Percentiles rank a stretch among this genome's conserved stretches.
Evolutionary conservation across 2,329 filamentous ascomycete genomes (phyloP).

Genomic region (Gremmenia infestans): DNA sequence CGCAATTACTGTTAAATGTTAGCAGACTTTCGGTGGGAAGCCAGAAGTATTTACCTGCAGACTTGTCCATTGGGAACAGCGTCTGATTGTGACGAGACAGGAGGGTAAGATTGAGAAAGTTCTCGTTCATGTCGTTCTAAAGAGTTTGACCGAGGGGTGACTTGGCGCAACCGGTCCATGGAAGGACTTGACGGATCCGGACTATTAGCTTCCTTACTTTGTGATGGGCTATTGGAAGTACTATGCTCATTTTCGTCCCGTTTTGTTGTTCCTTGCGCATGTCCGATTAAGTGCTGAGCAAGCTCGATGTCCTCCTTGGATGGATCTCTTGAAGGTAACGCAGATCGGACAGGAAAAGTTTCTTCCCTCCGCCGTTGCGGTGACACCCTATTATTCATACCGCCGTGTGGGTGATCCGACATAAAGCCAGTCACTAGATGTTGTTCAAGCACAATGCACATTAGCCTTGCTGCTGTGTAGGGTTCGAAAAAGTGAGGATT

Average conservation of each 20-base stretch:
- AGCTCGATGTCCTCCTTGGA: conserved; percentile 25
- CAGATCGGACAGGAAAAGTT: conserved; percentile 17
- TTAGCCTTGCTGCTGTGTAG: background rate
- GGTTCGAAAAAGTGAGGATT: background rate
- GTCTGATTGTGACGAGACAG: conserved; percentile 8
- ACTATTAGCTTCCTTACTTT: conserved; percentile 12
- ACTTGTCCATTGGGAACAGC: conserved; percentile 53
- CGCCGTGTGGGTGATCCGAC: conserved; percentile 25
- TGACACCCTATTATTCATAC: conserved; percentile 22
- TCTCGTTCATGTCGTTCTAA: conserved; percentile 20
- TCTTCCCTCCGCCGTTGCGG: conserved; percentile 19
- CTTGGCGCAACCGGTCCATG: conserved; percentile 8
- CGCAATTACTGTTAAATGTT: conserved; percentile 70
- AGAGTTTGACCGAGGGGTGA: conserved; percentile 17
- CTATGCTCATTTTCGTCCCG: conserved; percentile 7
- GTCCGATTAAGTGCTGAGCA: conserved; percentile 21
- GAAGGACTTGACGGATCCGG: conserved; percentile 15
- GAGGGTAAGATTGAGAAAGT: conserved; percentile 13
- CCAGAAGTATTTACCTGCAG: conserved; percentile 55
- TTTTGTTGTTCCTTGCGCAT: conserved; percentile 15
- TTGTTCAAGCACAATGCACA: conserved; percentile 25
- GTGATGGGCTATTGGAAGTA: conserved; percentile 12
- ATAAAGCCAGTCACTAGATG: conserved; percentile 12
- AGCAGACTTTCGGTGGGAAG: conserved; percentile 4
- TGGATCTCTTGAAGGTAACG: conserved; percentile 18